phyloP scores from a whole-genome alignment of 2,329 filamentous ascomycete genomes.

The Davidsoniella neocaledoniae region DNA sequence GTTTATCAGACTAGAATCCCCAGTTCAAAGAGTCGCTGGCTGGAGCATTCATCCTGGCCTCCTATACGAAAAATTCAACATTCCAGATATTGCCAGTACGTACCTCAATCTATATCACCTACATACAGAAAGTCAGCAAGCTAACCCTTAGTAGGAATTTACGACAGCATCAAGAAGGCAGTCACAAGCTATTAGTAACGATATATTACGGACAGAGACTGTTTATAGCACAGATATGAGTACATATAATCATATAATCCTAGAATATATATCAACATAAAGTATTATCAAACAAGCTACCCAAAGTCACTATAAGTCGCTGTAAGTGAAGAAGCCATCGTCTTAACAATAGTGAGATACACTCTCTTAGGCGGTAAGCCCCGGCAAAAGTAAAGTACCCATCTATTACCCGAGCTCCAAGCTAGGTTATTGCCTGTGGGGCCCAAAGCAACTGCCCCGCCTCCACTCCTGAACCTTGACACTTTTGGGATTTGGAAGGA shows the following conservation, averaged over 20 bases:
- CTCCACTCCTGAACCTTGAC: constrained; percentile 2
- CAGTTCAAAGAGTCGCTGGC: constrained; percentile 70
- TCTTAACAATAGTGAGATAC: too few relatives aligned
- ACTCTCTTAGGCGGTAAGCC: too few relatives aligned
- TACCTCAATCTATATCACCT: constrained; percentile 17
- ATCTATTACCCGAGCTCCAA: too few relatives aligned
- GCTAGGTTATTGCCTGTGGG: neutral
- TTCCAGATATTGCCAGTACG: constrained; percentile 78
- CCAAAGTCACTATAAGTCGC: too few relatives aligned
- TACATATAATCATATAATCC: neutral
- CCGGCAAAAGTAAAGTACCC: too few relatives aligned
- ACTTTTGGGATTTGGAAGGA: neutral
- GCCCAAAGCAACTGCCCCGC: constrained; percentile 4
- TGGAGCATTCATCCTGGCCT: constrained; percentile 76
- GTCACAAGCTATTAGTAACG: constrained; percentile 39
- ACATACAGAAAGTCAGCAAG: neutral
- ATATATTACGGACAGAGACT: neutral
- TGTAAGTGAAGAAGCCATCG: too few relatives aligned
- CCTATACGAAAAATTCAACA: constrained; percentile 61
- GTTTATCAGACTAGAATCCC: constrained; percentile 70
- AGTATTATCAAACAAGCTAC: too few relatives aligned
- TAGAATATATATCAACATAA: neutral
- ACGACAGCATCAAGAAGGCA: constrained; percentile 41
- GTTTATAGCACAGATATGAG: neutral
- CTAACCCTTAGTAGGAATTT: constrained; percentile 11